These are phyloP conservation scores for Fraxinus quadrangulata DNA, from an alignment of 257 asterid species.

Conservation along the genomic window DNA sequence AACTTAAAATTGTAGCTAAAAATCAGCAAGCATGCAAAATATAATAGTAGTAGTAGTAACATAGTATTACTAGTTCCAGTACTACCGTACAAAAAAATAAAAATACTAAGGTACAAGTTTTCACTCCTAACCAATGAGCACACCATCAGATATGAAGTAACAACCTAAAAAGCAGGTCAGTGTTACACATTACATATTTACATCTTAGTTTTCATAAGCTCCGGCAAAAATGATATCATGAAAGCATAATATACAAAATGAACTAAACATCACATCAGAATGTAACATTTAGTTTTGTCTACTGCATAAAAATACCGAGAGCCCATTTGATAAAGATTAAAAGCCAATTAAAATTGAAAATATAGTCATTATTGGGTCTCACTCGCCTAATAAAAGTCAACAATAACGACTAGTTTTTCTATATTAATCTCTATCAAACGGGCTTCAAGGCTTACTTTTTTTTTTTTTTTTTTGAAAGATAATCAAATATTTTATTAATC, in stretches of 20 bases:
- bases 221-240: background rate
- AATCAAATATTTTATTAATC: too few species aligned
- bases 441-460: too few species aligned
- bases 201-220: background rate
- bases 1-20: slow-evolving; percentile 1
- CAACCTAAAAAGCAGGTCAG: background rate
- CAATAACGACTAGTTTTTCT: too few species aligned
- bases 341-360: too few species aligned
- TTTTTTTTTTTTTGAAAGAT: too few species aligned
- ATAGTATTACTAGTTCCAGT: background rate
- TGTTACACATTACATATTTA: background rate
- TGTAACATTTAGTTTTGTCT: background rate
- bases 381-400: too few species aligned
- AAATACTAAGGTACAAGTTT: background rate
- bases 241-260: background rate
- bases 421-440: too few species aligned
- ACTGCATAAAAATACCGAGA: background rate
- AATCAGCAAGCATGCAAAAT: background rate
- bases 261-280: background rate
- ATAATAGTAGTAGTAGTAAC: background rate
- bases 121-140: background rate
- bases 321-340: too few species aligned
- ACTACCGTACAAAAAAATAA: background rate
- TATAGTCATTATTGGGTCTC: too few species aligned
- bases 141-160: background rate